Evolutionary conservation across 176 grass and related monocot species (phyloP).

Genomic region (Metroxylon sagu): DNA sequence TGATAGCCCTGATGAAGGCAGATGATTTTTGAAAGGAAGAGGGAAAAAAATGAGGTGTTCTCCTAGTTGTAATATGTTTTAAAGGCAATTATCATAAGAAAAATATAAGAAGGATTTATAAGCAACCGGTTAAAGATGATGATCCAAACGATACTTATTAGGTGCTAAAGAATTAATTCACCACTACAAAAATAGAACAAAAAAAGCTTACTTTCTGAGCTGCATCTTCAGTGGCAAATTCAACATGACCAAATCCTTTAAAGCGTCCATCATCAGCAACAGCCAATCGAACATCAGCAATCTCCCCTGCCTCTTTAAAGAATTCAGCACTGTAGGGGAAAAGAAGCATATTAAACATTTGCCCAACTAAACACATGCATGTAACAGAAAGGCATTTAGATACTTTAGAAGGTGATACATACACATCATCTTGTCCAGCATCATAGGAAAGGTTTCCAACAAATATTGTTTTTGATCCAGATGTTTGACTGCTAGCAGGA

Average conservation of each 20-base stretch:
- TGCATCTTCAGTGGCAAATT: constrained; percentile 51
- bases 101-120: background rate
- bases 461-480: constrained; percentile 49
- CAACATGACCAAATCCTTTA: constrained; percentile 68
- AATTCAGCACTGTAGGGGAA: constrained; percentile 46
- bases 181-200: background rate
- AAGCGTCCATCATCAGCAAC: constrained; percentile 35
- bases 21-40: background rate
- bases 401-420: constrained; percentile 1
- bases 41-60: background rate
- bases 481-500: constrained; percentile 25
- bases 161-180: too few species aligned
- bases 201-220: constrained; percentile 39
- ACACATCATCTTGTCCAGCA: constrained; percentile 39
- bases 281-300: constrained; percentile 55
- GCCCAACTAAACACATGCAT: background rate
- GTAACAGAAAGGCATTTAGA: background rate
- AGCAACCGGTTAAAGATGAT: too few species aligned
- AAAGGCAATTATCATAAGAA: constrained; percentile 1
- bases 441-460: constrained; percentile 42
- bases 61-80: background rate
- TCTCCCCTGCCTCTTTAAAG: constrained; percentile 48
- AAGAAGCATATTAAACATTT: background rate
- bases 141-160: too few species aligned
- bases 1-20: too few species aligned